Conservation (phyloP, 345 rosid genomes). For the Cardiospermum halicacabum region DNA sequence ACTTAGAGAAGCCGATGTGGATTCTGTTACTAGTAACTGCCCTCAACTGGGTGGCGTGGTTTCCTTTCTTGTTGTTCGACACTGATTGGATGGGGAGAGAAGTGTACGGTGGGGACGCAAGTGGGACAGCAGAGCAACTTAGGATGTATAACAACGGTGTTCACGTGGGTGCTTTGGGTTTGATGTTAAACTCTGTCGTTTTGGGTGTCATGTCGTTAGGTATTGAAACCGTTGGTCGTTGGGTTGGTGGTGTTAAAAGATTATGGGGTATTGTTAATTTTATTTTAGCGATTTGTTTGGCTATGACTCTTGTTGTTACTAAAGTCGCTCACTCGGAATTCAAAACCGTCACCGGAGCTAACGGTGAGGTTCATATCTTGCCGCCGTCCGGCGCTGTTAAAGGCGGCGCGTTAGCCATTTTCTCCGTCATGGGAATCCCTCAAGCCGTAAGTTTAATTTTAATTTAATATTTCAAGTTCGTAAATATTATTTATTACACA, state of each 20-base stretch:
- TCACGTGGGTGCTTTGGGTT: constrained; percentile 72
- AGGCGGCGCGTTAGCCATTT: constrained; percentile 55
- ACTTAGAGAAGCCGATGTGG: constrained; percentile 64
- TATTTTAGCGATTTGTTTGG: constrained; percentile 53
- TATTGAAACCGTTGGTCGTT: constrained; percentile 38
- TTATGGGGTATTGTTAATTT: constrained; percentile 75
- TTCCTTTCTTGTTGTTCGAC: constrained; percentile 75
- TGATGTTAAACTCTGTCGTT: constrained; percentile 73
- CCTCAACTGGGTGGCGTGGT: constrained; percentile 89
- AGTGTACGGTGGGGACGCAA: constrained; percentile 72
- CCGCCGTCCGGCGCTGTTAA: constrained; percentile 44
- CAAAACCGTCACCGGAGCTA: constrained; percentile 1
- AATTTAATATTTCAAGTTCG: too few species aligned
- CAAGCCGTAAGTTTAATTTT: constrained; percentile 45
- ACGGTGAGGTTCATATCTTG: constrained; percentile 4
- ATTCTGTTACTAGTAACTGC: constrained; percentile 65
- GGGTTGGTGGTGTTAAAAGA: constrained; percentile 47
- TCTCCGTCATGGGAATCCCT: constrained; percentile 73
- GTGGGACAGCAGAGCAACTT: constrained; percentile 20
- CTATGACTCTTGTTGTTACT: constrained; percentile 45
- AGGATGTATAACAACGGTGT: constrained; percentile 60
- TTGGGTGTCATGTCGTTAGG: constrained; percentile 59
- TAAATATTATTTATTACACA: too few species aligned
- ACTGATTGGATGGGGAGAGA: constrained; percentile 96
- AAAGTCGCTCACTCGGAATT: constrained; percentile 56